Evolutionary conservation across 2,329 filamentous ascomycete genomes (phyloP).

Genomic region (Parafenestella ontariensis): DNA sequence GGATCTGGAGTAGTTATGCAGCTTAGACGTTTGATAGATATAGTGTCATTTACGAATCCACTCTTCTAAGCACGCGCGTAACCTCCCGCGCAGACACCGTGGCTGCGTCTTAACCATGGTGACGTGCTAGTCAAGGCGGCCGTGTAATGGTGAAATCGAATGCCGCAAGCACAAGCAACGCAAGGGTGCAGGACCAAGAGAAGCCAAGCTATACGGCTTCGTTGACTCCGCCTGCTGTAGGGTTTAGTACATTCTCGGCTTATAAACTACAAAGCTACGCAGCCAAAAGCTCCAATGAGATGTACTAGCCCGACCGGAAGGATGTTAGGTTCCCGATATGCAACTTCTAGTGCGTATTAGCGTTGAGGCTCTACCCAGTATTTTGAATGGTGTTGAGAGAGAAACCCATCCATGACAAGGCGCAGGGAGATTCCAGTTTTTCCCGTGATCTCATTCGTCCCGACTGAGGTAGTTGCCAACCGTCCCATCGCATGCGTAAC

Average conservation of each 20-base stretch:
- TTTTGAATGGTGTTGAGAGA: slow-evolving; percentile 7
- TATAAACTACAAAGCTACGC: slow-evolving; percentile 28
- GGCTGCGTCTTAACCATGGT: slow-evolving; percentile 35
- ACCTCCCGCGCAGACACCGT: slow-evolving; percentile 25
- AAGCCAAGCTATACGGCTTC: slow-evolving; percentile 41
- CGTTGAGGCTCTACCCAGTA: slow-evolving; percentile 17
- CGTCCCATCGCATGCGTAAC: slow-evolving; percentile 17
- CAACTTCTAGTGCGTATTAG: slow-evolving; percentile 26
- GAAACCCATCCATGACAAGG: slow-evolving; percentile 7
- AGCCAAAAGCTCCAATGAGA: slow-evolving; percentile 27
- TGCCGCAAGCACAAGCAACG: slow-evolving; percentile 44
- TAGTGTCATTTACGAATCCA: slow-evolving; percentile 25
- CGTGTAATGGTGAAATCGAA: slow-evolving; percentile 38
- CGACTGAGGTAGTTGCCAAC: neutral
- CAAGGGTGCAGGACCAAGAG: slow-evolving; percentile 45
- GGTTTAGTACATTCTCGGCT: slow-evolving; percentile 32
- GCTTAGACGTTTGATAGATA: slow-evolving; percentile 24
- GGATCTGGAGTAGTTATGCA: slow-evolving; percentile 27
- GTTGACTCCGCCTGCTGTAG: slow-evolving; percentile 38
- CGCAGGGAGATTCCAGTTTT: neutral
- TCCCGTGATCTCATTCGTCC: slow-evolving; percentile 4
- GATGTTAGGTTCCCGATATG: slow-evolving; percentile 17
- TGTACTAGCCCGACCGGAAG: slow-evolving; percentile 23
- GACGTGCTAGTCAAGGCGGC: slow-evolving; percentile 46
- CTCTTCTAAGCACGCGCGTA: slow-evolving; percentile 39